Evolutionary conservation across 192 early-diverging fungal genomes (phyloP).

Genomic region (Coemansia sp.): DNA sequence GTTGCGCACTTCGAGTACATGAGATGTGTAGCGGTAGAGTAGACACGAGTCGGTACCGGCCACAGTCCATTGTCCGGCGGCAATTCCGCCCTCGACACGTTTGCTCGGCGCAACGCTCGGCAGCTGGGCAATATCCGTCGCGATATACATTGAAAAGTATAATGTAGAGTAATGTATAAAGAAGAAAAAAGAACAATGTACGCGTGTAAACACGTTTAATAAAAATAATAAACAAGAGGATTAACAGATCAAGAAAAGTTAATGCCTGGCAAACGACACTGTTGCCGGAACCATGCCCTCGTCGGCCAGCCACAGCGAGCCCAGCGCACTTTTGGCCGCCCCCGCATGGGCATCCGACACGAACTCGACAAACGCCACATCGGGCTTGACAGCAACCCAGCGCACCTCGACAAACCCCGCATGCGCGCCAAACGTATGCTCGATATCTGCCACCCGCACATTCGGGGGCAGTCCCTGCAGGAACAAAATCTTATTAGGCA

Average conservation of each 20-base stretch:
- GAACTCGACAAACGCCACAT: conserved; percentile 97
- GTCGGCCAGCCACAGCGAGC: conserved; percentile 16
- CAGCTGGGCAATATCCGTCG: conserved; percentile 27
- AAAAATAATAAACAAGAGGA: neutral
- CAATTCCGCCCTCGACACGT: conserved; percentile 15
- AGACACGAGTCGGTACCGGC: conserved; percentile 10
- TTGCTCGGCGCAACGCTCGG: conserved; percentile 18
- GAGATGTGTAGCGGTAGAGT: conserved; percentile 37
- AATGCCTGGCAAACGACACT: conserved; percentile 38
- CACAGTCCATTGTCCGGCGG: conserved; percentile 6
- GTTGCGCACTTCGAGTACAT: conserved; percentile 35
- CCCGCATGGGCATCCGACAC: conserved; percentile 79
- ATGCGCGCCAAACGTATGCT: conserved; percentile 56
- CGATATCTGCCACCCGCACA: conserved; percentile 70
- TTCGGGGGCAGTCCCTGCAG: conserved; percentile 82
- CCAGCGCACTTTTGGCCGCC: conserved; percentile 67
- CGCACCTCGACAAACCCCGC: conserved; percentile 96
- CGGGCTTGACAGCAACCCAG: conserved; percentile 84
- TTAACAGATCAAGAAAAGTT: neutral
- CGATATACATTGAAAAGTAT: conserved; percentile 28
- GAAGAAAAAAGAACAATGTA: neutral
- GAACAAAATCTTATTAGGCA: conserved; percentile 94
- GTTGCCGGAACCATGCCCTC: conserved; percentile 22
- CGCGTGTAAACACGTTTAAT: neutral
- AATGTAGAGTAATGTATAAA: neutral